A percentile compares a stretch with the other conserved stretches of the same genome.
Conservation (phyloP, 2,329 filamentous ascomycete species). For the Penicillium verrucosum region DNA sequence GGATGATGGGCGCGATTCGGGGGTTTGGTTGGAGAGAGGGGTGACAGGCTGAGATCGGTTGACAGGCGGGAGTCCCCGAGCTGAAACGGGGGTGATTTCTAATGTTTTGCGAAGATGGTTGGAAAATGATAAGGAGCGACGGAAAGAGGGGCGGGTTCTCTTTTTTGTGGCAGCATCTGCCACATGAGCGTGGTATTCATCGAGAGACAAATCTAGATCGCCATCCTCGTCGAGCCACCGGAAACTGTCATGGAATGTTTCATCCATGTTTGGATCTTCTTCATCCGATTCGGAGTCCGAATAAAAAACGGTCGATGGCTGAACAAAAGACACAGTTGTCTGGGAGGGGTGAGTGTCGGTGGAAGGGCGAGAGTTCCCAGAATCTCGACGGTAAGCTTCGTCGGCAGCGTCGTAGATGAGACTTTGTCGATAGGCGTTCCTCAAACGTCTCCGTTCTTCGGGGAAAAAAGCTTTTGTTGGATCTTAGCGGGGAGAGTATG, state of each 20-base stretch:
- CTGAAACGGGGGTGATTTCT: slow-evolving; percentile 39
- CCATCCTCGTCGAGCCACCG: slow-evolving; percentile 72
- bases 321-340: slow-evolving; percentile 12
- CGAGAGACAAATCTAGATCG: slow-evolving; percentile 66
- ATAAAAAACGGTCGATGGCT: slow-evolving; percentile 26
- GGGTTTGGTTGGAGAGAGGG: slow-evolving; percentile 26
- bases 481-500: slow-evolving; percentile 69
- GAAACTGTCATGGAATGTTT: slow-evolving; percentile 64
- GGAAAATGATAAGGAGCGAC: slow-evolving; percentile 68
- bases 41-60: slow-evolving; percentile 46
- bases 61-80: slow-evolving; percentile 26
- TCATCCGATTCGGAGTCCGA: slow-evolving; percentile 32
- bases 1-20: slow-evolving; percentile 41
- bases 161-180: slow-evolving; percentile 44
- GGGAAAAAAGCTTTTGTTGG: slow-evolving; percentile 65
- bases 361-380: slow-evolving; percentile 32
- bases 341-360: slow-evolving; percentile 20
- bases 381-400: slow-evolving; percentile 52
- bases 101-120: slow-evolving; percentile 56
- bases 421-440: slow-evolving; percentile 54
- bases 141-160: slow-evolving; percentile 55
- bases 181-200: slow-evolving; percentile 67
- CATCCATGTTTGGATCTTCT: slow-evolving; percentile 43
- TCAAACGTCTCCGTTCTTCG: slow-evolving; percentile 63
- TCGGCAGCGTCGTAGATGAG: slow-evolving; percentile 58